A percentile compares a stretch with the other conserved stretches of the same genome.
Evolutionary conservation across 177 flowering plant genomes (phyloP).

Genomic region (Tripterygium wilfordii): DNA sequence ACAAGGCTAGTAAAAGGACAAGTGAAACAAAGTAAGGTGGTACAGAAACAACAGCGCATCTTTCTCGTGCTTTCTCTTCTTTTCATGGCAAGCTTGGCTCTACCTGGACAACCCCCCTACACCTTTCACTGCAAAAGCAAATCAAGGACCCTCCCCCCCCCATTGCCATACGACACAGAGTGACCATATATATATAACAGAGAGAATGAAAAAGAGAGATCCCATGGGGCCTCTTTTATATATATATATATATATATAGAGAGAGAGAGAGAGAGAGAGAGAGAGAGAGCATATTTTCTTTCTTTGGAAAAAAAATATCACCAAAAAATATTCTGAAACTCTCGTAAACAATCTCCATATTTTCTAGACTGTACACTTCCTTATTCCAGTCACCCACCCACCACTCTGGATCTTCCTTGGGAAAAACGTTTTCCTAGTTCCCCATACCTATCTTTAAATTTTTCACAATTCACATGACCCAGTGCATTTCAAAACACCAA

Average conservation of each 20-base stretch:
- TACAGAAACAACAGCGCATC: constrained; percentile 30
- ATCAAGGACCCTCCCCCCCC: constrained; percentile 17
- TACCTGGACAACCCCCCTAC: constrained; percentile 1
- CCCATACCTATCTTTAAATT: constrained; percentile 39
- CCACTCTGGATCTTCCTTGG: constrained; percentile 24
- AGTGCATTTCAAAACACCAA: constrained; percentile 5
- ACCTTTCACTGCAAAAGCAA: constrained; percentile 30
- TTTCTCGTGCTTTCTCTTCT: constrained; percentile 46
- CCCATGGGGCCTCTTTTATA: no score
- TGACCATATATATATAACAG: no score
- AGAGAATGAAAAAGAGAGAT: constrained; percentile 3
- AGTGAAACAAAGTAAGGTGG: constrained; percentile 15
- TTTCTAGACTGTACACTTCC: constrained; percentile 38
- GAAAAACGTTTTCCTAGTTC: constrained; percentile 23
- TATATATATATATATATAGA: no score
- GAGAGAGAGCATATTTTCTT: not conserved
- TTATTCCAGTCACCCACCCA: constrained; percentile 28
- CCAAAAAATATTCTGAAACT: constrained; percentile 7
- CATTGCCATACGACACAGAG: constrained; percentile 1
- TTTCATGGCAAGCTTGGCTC: constrained; percentile 33
- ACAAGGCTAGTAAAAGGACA: constrained; percentile 6
- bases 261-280: no score
- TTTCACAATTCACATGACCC: constrained; percentile 33
- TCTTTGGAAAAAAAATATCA: not conserved
- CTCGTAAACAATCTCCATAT: constrained; percentile 12